Percentiles rank a stretch among this genome's conserved stretches.
Evolutionary conservation across 306 rosid genomes (phyloP).

Genomic region (Elaeagnus macrophylla): DNA sequence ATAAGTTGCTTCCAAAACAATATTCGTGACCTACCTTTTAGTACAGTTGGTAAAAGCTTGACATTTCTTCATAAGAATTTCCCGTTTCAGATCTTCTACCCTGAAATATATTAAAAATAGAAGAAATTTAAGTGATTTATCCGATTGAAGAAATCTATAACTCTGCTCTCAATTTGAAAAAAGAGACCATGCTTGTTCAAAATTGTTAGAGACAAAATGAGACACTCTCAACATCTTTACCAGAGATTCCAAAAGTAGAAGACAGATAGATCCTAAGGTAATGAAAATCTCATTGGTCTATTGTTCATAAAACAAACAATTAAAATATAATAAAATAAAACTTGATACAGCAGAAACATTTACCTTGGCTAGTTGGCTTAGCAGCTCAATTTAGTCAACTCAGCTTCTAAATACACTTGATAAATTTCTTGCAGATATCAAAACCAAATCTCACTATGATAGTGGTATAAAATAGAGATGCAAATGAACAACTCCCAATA

Average conservation of each 20-base stretch:
- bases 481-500: too few relatives aligned
- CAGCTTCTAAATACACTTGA: too few relatives aligned
- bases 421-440: too few relatives aligned
- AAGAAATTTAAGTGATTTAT: neutral
- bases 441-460: too few relatives aligned
- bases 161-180: constrained; percentile 9
- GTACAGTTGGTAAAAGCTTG: too few relatives aligned
- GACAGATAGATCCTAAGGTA: constrained; percentile 5
- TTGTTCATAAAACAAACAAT: constrained; percentile 5
- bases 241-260: constrained; percentile 1
- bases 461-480: too few relatives aligned
- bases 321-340: neutral
- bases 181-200: neutral
- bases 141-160: constrained; percentile 9
- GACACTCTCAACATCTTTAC: neutral
- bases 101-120: too few relatives aligned
- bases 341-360: constrained; percentile 23
- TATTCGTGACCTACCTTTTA: too few relatives aligned
- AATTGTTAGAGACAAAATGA: neutral
- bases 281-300: constrained; percentile 6
- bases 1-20: too few relatives aligned
- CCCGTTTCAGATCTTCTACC: too few relatives aligned
- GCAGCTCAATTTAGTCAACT: neutral
- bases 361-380: constrained; percentile 14
- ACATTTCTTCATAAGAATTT: too few relatives aligned